A percentile compares a stretch with the other conserved stretches of the same genome.
phyloP scores from a whole-genome alignment of 148 eudicot genomes.

The Oxyria digyna region DNA sequence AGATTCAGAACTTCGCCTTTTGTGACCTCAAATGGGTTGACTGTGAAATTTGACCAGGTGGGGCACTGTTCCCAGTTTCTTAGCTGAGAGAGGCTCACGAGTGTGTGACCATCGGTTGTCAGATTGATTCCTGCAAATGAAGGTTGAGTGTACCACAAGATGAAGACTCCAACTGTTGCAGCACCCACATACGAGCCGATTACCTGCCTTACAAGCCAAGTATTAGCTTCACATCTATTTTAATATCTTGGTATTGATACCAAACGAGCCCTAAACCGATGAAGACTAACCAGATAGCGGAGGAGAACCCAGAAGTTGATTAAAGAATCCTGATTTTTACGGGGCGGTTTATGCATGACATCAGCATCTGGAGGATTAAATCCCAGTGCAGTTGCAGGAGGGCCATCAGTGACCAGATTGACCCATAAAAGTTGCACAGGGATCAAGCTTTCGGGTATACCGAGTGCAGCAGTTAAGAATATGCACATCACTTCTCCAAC shows the following conservation, averaged over 20 bases:
- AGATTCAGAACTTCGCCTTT: constrained; percentile 24
- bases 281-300: constrained; percentile 51
- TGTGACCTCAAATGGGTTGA: constrained; percentile 51
- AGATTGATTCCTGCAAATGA: constrained; percentile 66
- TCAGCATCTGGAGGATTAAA: constrained; percentile 85
- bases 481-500: constrained; percentile 85
- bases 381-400: constrained; percentile 93
- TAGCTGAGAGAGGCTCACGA: constrained; percentile 48
- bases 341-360: constrained; percentile 76
- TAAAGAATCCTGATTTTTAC: constrained; percentile 67
- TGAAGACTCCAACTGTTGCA: constrained; percentile 76
- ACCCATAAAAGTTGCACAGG: constrained; percentile 96
- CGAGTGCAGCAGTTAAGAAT: constrained; percentile 83
- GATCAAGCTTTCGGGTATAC: constrained; percentile 79
- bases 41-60: constrained; percentile 69
- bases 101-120: constrained; percentile 61
- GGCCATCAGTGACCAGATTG: constrained; percentile 89
- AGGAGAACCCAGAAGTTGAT: constrained; percentile 67
- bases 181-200: constrained; percentile 76
- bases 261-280: background rate
- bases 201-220: constrained; percentile 32
- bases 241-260: background rate
- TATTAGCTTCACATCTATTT: background rate
- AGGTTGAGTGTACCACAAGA: constrained; percentile 73
- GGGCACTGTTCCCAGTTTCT: constrained; percentile 75